Evolutionary conservation across 495 filamentous ascomycete genomes (phyloP).

Genomic region (Echria macrotheca): DNA sequence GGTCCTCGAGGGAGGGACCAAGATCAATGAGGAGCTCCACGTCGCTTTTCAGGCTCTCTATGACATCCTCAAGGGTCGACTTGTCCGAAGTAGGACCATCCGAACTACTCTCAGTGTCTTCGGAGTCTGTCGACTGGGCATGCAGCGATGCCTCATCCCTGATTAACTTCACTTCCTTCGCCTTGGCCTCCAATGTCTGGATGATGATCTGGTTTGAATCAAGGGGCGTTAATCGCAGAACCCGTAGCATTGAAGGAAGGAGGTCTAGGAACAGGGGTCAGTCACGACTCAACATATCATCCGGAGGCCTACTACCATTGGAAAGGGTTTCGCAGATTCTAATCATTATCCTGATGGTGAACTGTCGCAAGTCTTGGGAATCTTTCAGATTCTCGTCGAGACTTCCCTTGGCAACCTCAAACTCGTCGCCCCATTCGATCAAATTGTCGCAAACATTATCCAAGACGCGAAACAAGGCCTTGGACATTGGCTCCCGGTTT

Average conservation of each 20-base stretch:
- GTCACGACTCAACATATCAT: not conserved
- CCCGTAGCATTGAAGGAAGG: not conserved
- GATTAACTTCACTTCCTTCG: not conserved
- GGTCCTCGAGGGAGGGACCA: not conserved
- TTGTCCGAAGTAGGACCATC: not conserved
- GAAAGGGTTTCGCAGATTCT: constrained; percentile 4
- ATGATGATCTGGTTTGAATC: not conserved
- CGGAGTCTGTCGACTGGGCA: not conserved
- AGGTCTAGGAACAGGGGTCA: not conserved
- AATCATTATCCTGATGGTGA: not conserved
- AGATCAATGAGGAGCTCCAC: constrained; percentile 3
- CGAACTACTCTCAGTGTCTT: not conserved
- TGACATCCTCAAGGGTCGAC: not conserved
- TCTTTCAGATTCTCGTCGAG: constrained; percentile 5
- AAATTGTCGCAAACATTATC: not conserved
- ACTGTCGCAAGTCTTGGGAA: not conserved
- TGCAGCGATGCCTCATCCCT: not conserved
- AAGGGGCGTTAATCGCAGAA: not conserved
- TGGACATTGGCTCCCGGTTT: not conserved
- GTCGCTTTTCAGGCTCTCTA: constrained; percentile 2
- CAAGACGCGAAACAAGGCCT: not conserved
- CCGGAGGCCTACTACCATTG: not conserved
- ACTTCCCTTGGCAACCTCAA: not conserved
- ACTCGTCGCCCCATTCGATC: constrained; percentile 8
- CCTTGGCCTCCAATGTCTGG: not conserved